Evolutionary conservation across 1,139 yeast genomes (phyloP).

Genomic region (Petasospora fabianii): DNA sequence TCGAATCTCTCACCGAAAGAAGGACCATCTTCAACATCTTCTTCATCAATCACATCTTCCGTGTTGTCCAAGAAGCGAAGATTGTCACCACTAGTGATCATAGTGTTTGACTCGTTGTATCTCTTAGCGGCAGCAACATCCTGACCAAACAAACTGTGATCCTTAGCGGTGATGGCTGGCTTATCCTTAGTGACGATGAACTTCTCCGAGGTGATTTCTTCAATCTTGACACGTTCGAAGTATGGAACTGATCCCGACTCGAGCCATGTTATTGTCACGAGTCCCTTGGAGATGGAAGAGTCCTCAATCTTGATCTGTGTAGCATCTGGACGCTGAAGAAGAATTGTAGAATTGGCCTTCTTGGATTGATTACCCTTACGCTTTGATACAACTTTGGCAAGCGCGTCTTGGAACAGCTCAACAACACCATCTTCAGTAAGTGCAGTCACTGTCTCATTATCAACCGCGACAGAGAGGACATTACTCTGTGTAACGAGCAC

Average conservation of each 20-base stretch:
- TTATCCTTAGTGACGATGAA: slow-evolving; percentile 40
- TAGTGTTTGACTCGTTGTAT: slow-evolving; percentile 69
- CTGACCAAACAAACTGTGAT: slow-evolving; percentile 48
- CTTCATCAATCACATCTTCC: slow-evolving; percentile 40
- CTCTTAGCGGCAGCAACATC: slow-evolving; percentile 68
- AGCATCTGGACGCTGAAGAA: slow-evolving; percentile 42
- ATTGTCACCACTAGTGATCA: slow-evolving; percentile 60
- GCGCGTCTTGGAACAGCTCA: slow-evolving; percentile 61
- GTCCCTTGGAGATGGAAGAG: slow-evolving; percentile 38
- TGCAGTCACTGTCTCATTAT: slow-evolving; percentile 44
- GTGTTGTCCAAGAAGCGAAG: slow-evolving; percentile 46
- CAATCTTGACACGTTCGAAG: slow-evolving; percentile 62
- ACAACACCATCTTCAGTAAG: slow-evolving; percentile 66
- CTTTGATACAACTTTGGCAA: slow-evolving; percentile 32
- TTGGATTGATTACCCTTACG: slow-evolving; percentile 44
- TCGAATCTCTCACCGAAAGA: slow-evolving; percentile 62
- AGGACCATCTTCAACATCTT: slow-evolving; percentile 32
- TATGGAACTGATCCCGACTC: slow-evolving; percentile 66
- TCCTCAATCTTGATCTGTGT: slow-evolving; percentile 40
- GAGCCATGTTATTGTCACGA: slow-evolving; percentile 59
- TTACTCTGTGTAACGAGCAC: slow-evolving; percentile 69
- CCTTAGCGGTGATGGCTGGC: slow-evolving; percentile 27
- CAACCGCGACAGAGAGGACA: slow-evolving; percentile 42
- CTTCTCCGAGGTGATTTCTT: slow-evolving; percentile 32
- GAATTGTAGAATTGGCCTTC: slow-evolving; percentile 42